Evolutionary conservation across 768 basidiomycete genomes (phyloP).

Genomic region (Trametes cubensis): DNA sequence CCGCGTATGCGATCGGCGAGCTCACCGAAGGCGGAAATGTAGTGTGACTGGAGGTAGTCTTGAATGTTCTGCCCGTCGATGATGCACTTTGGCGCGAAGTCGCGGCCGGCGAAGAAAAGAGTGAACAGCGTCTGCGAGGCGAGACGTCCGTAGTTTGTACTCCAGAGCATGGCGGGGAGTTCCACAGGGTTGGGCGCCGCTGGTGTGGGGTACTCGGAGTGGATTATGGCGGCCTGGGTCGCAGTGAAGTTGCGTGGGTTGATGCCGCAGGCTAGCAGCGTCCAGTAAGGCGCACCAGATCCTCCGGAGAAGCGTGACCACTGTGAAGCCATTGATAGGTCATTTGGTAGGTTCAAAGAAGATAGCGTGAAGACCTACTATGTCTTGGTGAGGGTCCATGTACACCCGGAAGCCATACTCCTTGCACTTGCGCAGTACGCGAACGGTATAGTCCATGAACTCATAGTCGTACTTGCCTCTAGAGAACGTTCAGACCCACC

Average conservation of each 20-base stretch:
- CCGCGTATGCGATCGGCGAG: constrained; percentile 77
- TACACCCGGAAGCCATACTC: constrained; percentile 89
- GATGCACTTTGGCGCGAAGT: constrained; percentile 88
- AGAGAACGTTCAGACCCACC: constrained; percentile 14
- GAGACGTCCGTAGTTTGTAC: constrained; percentile 91
- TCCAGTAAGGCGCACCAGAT: constrained; percentile 95
- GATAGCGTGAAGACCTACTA: constrained; percentile 44
- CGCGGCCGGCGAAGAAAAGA: constrained; percentile 89
- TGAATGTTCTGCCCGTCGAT: constrained; percentile 94
- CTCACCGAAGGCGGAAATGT: constrained; percentile 70
- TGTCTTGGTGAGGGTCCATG: constrained; percentile 96
- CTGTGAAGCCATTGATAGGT: constrained; percentile 40
- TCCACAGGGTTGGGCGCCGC: constrained; percentile 65
- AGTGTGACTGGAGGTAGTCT: constrained; percentile 81
- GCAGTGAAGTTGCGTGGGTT: constrained; percentile 83
- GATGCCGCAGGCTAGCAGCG: constrained; percentile 86
- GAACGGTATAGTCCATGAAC: constrained; percentile 90
- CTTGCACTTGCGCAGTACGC: constrained; percentile 87
- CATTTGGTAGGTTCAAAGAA: too few relatives aligned
- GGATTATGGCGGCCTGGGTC: constrained; percentile 84
- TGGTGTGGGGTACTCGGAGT: constrained; percentile 81
- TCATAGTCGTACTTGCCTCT: constrained; percentile 90
- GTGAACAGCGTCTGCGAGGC: constrained; percentile 90
- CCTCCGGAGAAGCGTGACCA: constrained; percentile 97
- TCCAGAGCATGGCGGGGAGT: constrained; percentile 95